Evolutionary conservation across 768 basidiomycete species (phyloP).

Genomic region (Cystofilobasidium macerans): DNA sequence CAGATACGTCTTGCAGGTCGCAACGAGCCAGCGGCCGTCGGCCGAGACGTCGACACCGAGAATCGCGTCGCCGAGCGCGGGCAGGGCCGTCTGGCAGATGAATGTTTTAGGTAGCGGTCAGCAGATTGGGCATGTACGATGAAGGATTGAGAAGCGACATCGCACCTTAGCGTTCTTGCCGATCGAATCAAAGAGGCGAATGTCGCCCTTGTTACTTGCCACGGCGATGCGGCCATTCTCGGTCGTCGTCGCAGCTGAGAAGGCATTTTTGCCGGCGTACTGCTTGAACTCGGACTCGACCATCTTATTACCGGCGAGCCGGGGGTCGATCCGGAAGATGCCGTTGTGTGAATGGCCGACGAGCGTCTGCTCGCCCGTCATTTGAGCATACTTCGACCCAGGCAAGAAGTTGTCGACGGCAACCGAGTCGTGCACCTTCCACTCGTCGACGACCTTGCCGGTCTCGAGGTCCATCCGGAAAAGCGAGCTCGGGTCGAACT

Average conservation of each 20-base stretch:
- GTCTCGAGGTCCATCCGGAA: slow-evolving; percentile 83
- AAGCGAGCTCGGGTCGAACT: slow-evolving; percentile 64
- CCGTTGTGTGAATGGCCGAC: slow-evolving; percentile 81
- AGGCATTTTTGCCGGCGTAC: slow-evolving; percentile 87
- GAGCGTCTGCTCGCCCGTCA: slow-evolving; percentile 80
- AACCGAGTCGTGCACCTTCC: slow-evolving; percentile 89
- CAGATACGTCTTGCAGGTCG: slow-evolving; percentile 87
- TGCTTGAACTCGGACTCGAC: slow-evolving; percentile 94
- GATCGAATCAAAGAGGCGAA: slow-evolving; percentile 84
- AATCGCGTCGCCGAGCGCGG: slow-evolving; percentile 89
- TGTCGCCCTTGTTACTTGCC: slow-evolving; percentile 91
- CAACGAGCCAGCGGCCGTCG: slow-evolving; percentile 86
- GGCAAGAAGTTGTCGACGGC: slow-evolving; percentile 81
- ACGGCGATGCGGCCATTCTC: slow-evolving; percentile 76
- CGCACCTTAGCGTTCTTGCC: slow-evolving; percentile 86
- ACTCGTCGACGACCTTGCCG: slow-evolving; percentile 95
- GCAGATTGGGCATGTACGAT: background rate
- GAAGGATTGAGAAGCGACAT: too few species aligned
- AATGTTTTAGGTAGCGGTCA: background rate
- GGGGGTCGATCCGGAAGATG: slow-evolving; percentile 94
- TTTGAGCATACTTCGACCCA: slow-evolving; percentile 87
- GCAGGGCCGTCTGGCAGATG: slow-evolving; percentile 59
- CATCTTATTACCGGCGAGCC: slow-evolving; percentile 79
- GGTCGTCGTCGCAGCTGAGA: slow-evolving; percentile 85
- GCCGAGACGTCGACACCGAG: slow-evolving; percentile 87